These are phyloP conservation scores for Boletellus ananiceps DNA, from an alignment of 768 basidiomycete species.

Conservation along the genomic window DNA sequence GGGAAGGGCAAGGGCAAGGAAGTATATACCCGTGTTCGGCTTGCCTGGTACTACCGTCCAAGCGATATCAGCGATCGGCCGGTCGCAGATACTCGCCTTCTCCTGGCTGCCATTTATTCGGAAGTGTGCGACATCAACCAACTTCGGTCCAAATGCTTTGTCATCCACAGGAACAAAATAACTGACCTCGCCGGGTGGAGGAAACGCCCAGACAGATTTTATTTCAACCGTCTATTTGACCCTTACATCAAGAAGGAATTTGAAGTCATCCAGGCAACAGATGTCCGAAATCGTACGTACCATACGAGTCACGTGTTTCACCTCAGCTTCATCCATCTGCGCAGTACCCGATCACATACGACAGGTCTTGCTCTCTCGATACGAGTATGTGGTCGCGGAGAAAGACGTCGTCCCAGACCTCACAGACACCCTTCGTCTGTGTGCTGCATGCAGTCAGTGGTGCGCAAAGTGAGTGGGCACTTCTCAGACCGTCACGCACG, in stretches of 20 bases:
- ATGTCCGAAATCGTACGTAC: slow-evolving; percentile 81
- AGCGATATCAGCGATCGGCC: slow-evolving; percentile 92
- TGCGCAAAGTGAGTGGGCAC: slow-evolving; percentile 67
- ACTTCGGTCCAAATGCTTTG: slow-evolving; percentile 88
- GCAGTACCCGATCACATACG: slow-evolving; percentile 80
- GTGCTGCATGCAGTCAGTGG: slow-evolving; percentile 84
- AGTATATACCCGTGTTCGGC: slow-evolving; percentile 75
- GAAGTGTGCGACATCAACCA: slow-evolving; percentile 95
- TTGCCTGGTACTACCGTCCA: slow-evolving; percentile 96
- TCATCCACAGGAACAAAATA: slow-evolving; percentile 93
- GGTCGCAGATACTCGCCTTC: slow-evolving; percentile 84
- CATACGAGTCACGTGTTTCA: slow-evolving; percentile 19
- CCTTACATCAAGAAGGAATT: slow-evolving; percentile 98
- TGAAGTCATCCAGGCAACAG: slow-evolving; percentile 84
- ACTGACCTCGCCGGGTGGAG: slow-evolving; percentile 92
- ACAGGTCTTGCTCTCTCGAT: slow-evolving; percentile 70
- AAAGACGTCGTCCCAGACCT: slow-evolving; percentile 89
- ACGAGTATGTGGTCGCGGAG: slow-evolving; percentile 94
- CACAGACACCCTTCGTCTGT: slow-evolving; percentile 80
- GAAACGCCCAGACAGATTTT: slow-evolving; percentile 91
- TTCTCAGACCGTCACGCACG: slow-evolving; percentile 9
- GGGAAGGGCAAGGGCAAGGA: slow-evolving; percentile 63
- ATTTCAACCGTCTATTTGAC: slow-evolving; percentile 93
- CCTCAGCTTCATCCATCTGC: slow-evolving; percentile 9
- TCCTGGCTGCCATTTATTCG: slow-evolving; percentile 94